Evolutionary conservation across 2,329 filamentous ascomycete genomes (phyloP).

Genomic region (Talaromyces islandicus): DNA sequence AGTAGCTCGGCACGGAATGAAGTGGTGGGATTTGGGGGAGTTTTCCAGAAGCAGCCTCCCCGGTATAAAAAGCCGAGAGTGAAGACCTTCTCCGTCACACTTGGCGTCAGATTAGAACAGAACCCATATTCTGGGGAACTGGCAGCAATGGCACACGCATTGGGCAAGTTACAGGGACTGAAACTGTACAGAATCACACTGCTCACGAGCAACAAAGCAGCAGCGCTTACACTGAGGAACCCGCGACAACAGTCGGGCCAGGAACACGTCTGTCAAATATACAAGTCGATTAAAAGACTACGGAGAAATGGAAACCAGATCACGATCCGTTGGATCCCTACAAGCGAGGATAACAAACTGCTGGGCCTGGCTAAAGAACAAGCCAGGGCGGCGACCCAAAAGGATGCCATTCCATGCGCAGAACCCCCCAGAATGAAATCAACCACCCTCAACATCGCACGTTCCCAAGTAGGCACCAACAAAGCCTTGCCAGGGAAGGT

Average conservation of each 20-base stretch:
- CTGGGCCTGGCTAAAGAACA: constrained; percentile 17
- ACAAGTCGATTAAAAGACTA: constrained; percentile 17
- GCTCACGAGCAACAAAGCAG: constrained; percentile 18
- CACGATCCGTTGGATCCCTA: constrained; percentile 15
- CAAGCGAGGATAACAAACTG: constrained; percentile 13
- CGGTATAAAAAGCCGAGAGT: constrained; percentile 15
- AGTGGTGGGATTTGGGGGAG: constrained; percentile 16
- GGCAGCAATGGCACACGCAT: constrained; percentile 17
- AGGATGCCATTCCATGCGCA: constrained; percentile 13
- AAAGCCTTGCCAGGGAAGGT: constrained; percentile 17
- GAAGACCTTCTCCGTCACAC: constrained; percentile 13
- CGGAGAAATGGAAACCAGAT: constrained; percentile 16
- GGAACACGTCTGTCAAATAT: constrained; percentile 16
- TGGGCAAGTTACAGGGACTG: constrained; percentile 14
- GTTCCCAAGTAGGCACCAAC: constrained; percentile 13
- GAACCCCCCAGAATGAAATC: constrained; percentile 17
- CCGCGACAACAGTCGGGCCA: constrained; percentile 18
- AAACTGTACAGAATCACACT: constrained; percentile 17
- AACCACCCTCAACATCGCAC: constrained; percentile 20
- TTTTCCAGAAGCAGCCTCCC: constrained; percentile 25
- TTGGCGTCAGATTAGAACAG: constrained; percentile 17
- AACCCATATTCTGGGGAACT: constrained; percentile 19
- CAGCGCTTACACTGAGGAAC: constrained; percentile 17
- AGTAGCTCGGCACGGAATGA: constrained; percentile 15
- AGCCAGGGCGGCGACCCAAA: constrained; percentile 15